These are phyloP conservation scores for Poa pratensis DNA, from an alignment of 176 grass and related monocot genomes.

Conservation along the genomic window DNA sequence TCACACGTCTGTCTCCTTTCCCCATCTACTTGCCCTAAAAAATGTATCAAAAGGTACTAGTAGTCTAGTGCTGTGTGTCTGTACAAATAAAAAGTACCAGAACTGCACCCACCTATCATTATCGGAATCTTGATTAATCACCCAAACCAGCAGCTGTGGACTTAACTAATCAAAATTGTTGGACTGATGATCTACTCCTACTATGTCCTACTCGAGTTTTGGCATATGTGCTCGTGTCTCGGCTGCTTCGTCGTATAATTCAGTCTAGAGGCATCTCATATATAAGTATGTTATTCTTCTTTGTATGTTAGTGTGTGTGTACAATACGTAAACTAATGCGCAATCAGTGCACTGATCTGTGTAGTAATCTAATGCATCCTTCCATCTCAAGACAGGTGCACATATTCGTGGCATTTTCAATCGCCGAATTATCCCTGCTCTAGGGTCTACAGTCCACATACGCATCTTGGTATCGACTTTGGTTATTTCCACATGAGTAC, in stretches of 20 bases:
- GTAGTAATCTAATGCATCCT: not conserved
- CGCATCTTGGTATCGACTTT: not conserved
- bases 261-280: not conserved
- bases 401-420: not conserved
- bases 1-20: not conserved
- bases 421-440: not conserved
- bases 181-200: not conserved
- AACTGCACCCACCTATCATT: not conserved
- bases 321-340: not conserved
- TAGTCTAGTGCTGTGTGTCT: not conserved
- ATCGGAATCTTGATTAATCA: not conserved
- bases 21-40: too few relatives aligned
- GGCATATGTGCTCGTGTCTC: not conserved
- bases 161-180: not conserved
- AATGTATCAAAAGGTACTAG: too few relatives aligned
- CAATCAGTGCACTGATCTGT: not conserved
- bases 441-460: not conserved
- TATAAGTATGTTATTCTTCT: not conserved
- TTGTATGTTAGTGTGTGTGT: not conserved
- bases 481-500: not conserved
- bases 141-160: not conserved
- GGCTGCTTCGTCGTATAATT: constrained; percentile 6
- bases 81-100: not conserved
- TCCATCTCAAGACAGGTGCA: not conserved
- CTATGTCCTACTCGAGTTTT: not conserved